Evolutionary conservation across 768 basidiomycete genomes (phyloP).

Genomic region (Gymnopilus dilepis): DNA sequence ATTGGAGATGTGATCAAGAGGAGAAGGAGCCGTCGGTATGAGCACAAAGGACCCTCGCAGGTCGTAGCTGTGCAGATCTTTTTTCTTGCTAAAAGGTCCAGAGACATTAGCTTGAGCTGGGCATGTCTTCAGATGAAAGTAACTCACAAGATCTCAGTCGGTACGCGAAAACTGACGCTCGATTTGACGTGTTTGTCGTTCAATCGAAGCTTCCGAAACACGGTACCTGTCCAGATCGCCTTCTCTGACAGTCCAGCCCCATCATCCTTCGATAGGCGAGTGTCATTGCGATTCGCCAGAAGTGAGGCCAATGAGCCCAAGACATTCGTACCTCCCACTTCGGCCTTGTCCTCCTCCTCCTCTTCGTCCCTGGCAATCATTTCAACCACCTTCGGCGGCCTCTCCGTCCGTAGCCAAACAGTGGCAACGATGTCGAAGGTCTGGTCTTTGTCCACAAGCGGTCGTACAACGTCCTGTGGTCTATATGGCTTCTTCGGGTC

Average conservation of each 20-base stretch:
- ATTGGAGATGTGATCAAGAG: slow-evolving; percentile 31
- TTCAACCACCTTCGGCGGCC: not conserved
- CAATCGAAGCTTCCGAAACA: slow-evolving; percentile 33
- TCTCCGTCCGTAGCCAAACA: slow-evolving; percentile 21
- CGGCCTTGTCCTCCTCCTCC: not conserved
- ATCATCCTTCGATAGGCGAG: not conserved
- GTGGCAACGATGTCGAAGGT: slow-evolving; percentile 26
- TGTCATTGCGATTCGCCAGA: not conserved
- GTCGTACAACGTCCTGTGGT: slow-evolving; percentile 20
- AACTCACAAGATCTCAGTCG: slow-evolving; percentile 38
- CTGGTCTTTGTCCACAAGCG: slow-evolving; percentile 21
- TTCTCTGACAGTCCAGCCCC: slow-evolving; percentile 13
- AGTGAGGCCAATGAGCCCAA: not conserved
- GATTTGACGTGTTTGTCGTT: slow-evolving; percentile 30
- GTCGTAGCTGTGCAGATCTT: slow-evolving; percentile 34
- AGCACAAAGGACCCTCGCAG: slow-evolving; percentile 43
- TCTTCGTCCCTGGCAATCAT: not conserved
- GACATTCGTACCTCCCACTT: not conserved
- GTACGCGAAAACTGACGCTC: slow-evolving; percentile 32
- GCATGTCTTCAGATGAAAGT: not conserved
- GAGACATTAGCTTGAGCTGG: not conserved
- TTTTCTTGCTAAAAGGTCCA: slow-evolving; percentile 25
- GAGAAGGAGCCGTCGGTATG: slow-evolving; percentile 37
- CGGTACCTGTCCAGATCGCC: slow-evolving; percentile 31
- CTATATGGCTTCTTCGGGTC: slow-evolving; percentile 7